Evolutionary conservation across 352 stramenopile genomes (phyloP).

Genomic region (Globisporangium irregulare): DNA sequence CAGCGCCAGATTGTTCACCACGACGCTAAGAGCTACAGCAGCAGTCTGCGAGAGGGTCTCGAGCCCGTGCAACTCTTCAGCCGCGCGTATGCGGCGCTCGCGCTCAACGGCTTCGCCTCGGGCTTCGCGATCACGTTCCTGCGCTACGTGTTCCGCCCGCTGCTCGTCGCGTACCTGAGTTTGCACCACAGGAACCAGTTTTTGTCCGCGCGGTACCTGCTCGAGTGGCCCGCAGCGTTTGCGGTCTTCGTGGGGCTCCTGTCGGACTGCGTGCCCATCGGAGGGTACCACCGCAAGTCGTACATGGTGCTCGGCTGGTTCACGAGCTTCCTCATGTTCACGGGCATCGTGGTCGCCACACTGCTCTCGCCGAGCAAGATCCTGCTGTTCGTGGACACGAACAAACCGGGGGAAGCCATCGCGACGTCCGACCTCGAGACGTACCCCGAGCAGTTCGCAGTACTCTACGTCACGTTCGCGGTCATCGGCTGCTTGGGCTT

Average conservation of each 20-base stretch:
- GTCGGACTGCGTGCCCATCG: slow-evolving; percentile 80
- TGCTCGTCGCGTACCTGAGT: slow-evolving; percentile 44
- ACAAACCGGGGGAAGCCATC: slow-evolving; percentile 13
- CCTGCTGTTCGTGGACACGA: slow-evolving; percentile 15
- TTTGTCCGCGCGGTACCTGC: slow-evolving; percentile 24
- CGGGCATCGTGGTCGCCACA: slow-evolving; percentile 17
- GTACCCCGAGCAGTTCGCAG: slow-evolving; percentile 17
- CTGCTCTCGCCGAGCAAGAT: slow-evolving; percentile 18
- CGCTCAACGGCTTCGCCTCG: slow-evolving; percentile 27
- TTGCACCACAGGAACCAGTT: slow-evolving; percentile 34
- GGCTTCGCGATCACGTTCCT: slow-evolving; percentile 34
- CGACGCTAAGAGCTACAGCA: not conserved
- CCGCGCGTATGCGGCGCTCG: slow-evolving; percentile 35
- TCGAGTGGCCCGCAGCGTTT: slow-evolving; percentile 71
- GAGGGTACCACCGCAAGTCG: slow-evolving; percentile 77
- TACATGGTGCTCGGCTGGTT: slow-evolving; percentile 85
- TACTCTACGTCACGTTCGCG: slow-evolving; percentile 30
- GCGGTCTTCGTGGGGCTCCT: slow-evolving; percentile 85
- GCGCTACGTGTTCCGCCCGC: slow-evolving; percentile 32
- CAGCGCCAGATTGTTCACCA: not conserved
- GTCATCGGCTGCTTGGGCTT: slow-evolving; percentile 32
- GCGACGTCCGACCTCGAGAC: slow-evolving; percentile 16
- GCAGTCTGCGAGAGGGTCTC: slow-evolving; percentile 36
- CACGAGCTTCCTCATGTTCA: slow-evolving; percentile 26
- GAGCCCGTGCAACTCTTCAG: slow-evolving; percentile 34